A percentile compares a stretch with the other conserved stretches of the same genome.
phyloP scores from a whole-genome alignment of 1,284 basidiomycete species.

The Ganoderma multipileum region DNA sequence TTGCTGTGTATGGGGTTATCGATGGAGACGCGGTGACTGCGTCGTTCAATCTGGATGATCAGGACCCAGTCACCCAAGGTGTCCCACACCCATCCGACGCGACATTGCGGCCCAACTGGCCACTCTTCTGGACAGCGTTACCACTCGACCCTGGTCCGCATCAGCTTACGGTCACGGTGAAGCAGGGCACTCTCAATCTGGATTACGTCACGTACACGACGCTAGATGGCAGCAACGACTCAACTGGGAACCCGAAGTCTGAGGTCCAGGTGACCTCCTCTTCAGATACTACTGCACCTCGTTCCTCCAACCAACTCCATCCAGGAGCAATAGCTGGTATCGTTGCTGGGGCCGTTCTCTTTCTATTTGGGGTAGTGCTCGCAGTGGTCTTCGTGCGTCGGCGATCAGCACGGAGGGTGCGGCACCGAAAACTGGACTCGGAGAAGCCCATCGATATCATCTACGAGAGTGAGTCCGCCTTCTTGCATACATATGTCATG shows the following conservation, averaged over 20 bases:
- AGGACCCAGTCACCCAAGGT: conserved; percentile 2
- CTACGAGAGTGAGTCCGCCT: conserved; percentile 16
- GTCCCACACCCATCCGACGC: conserved; percentile 6
- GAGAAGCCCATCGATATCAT: conserved; percentile 28
- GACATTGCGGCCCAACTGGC: conserved; percentile 5
- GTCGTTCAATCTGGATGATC: conserved; percentile 23
- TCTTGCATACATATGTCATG: neutral
- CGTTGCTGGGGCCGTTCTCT: conserved; percentile 8
- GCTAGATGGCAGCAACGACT: conserved; percentile 2
- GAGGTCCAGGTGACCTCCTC: conserved; percentile 10
- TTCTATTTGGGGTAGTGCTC: conserved; percentile 5
- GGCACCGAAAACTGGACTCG: conserved; percentile 14
- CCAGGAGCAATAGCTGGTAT: conserved; percentile 20
- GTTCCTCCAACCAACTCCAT: conserved; percentile 5
- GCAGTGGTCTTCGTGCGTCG: conserved; percentile 15
- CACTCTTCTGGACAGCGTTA: conserved; percentile 20
- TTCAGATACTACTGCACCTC: neutral
- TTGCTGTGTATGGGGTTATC: conserved; percentile 26
- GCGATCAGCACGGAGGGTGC: conserved; percentile 20
- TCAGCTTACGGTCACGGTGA: conserved; percentile 17
- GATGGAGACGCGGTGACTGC: conserved; percentile 10
- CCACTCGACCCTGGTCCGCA: conserved; percentile 20
- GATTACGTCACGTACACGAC: conserved; percentile 26
- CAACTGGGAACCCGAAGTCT: conserved; percentile 9
- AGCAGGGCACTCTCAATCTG: conserved; percentile 20